phyloP scores from a whole-genome alignment of 139 green algal species.

The Pseudopediastrum boryanum region DNA sequence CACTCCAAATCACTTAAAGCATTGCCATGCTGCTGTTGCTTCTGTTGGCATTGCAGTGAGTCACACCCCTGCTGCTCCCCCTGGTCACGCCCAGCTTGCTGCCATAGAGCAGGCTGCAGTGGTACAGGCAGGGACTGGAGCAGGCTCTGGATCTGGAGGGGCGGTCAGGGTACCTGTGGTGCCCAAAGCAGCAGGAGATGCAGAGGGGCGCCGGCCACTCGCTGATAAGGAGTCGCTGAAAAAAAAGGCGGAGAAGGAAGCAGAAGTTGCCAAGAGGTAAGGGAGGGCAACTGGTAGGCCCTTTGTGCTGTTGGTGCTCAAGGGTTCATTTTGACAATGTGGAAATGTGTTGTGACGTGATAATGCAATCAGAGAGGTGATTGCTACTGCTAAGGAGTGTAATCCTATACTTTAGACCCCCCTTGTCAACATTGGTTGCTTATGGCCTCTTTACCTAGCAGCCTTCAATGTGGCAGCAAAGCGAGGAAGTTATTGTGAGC shows the following conservation, averaged over 20 bases:
- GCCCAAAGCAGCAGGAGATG: conserved; percentile 2
- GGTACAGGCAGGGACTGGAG: conserved; percentile 22
- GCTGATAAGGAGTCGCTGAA: conserved; percentile 22
- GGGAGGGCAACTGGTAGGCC: background rate
- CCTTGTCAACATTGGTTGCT: background rate
- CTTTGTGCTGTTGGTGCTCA: background rate
- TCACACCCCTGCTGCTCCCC: conserved; percentile 1
- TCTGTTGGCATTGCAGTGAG: background rate
- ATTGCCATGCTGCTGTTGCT: background rate
- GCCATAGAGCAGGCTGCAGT: conserved; percentile 24
- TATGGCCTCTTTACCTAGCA: background rate
- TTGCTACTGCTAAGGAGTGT: background rate
- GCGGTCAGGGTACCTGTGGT: conserved; percentile 24
- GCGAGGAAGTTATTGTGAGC: too few species aligned
- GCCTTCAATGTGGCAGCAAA: too few species aligned
- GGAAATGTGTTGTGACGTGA: too few species aligned
- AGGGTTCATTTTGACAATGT: too few species aligned
- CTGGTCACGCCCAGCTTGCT: conserved; percentile 28
- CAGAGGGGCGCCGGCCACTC: background rate
- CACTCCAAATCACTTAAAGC: too few species aligned
- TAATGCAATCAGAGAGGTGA: background rate
- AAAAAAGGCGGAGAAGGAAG: conserved; percentile 30
- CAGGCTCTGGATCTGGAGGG: conserved; percentile 23
- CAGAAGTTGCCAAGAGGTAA: conserved; percentile 32
- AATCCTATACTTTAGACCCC: too few species aligned